phyloP scores from a whole-genome alignment of 176 grass and related monocot species.

The Microstegium vimineum region DNA sequence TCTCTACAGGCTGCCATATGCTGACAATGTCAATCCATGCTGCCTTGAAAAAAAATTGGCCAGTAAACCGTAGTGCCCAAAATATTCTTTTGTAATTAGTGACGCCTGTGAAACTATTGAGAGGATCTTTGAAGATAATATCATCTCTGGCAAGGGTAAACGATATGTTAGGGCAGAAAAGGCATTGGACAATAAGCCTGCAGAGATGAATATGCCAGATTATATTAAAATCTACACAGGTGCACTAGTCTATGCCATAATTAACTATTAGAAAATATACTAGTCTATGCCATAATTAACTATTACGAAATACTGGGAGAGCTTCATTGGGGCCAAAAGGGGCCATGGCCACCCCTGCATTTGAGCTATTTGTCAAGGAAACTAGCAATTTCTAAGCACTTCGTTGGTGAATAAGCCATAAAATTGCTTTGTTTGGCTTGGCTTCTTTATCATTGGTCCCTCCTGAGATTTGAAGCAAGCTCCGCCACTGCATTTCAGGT shows the following conservation, averaged over 20 bases:
- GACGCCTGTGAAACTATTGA: constrained; percentile 69
- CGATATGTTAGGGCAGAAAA: constrained; percentile 1
- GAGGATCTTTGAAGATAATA: constrained; percentile 87
- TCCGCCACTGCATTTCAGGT: too few species aligned
- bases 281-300: too few species aligned
- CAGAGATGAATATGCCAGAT: background rate
- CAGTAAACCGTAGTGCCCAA: constrained; percentile 46
- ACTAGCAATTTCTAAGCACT: too few species aligned
- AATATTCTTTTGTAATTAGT: constrained; percentile 84
- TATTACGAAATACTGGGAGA: constrained; percentile 11
- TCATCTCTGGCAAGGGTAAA: constrained; percentile 60
- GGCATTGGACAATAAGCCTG: background rate
- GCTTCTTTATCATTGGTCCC: too few species aligned
- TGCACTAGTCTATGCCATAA: too few species aligned
- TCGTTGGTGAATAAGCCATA: too few species aligned
- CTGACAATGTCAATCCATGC: constrained; percentile 75
- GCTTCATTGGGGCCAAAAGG: too few species aligned
- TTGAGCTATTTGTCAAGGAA: too few species aligned
- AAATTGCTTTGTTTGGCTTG: too few species aligned
- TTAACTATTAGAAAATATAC: too few species aligned
- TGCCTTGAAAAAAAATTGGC: constrained; percentile 70
- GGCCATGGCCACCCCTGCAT: too few species aligned
- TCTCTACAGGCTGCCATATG: constrained; percentile 75
- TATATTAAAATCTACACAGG: background rate
- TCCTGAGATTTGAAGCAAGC: too few species aligned